Base-by-base conservation (phyloP, 1,284 basidiomycete genomes). In the Athelia sp. region DNA sequence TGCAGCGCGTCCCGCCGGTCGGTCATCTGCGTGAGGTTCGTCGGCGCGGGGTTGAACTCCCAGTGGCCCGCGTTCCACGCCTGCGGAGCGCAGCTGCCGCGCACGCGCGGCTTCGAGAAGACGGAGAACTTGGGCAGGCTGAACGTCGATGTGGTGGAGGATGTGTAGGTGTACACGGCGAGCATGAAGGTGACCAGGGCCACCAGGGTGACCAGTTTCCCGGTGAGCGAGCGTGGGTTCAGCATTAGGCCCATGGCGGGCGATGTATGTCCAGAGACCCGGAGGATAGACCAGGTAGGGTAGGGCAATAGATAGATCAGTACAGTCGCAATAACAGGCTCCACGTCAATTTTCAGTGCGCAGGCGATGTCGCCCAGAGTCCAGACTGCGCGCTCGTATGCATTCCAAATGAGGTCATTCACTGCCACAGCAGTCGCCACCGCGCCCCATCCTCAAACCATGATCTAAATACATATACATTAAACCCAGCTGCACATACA, bases 1-100 rank as follows among this genome's bases (percentile, higher is more conserved):
- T 56, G 58, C 38, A 79, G 62, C 11, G 70, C 74, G 51, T 84
- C 75, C 34, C 72, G 61, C 36, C 57, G 54, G 18, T 56, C 49
- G 2, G 63, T 65, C 62, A 80, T 69, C 14, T 54, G 56, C 22
- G 62, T 56, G 14, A 65, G 52, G 43, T 66, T 64, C 14, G 69
- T 65, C 11, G 64, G 61, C 18, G 71, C 64, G 6, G 26, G 13
- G 17, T 61, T 52, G 50, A 66, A 64, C 8, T 52, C 55, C 78
- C 79, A 81, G 24, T 62, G 38, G 1, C 78, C 78, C 8, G 56
- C 53, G 2, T 73, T 62, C 61, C 72, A 81, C 1, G 64, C 65
- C 3, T 64, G 57, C 2, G 79, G 74, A 0, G 74, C 51, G 51
- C 79, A 81, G 19, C 64, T 50, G 6, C 49, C 23, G 22, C 40